phyloP scores from a whole-genome alignment of 768 basidiomycete species.

The Pleurotus eryngii region DNA sequence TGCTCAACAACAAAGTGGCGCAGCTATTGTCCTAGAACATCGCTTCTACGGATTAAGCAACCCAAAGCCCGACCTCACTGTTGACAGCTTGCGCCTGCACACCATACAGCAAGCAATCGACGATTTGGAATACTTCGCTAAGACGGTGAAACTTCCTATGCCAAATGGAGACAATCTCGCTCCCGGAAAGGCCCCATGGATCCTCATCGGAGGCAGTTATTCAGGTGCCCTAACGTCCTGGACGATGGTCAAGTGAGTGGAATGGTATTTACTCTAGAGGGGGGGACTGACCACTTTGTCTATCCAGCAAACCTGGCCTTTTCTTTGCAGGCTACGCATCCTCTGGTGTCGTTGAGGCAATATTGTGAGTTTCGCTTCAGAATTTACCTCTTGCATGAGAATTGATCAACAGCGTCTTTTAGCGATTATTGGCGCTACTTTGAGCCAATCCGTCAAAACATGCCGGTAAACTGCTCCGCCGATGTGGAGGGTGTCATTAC shows the following conservation, averaged over 20 bases:
- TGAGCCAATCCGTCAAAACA: slow-evolving; percentile 64
- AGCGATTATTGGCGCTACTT: slow-evolving; percentile 71
- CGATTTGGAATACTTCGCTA: slow-evolving; percentile 67
- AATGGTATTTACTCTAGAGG: neutral
- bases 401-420: neutral
- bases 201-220: slow-evolving; percentile 50
- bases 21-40: slow-evolving; percentile 64
- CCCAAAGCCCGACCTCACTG: slow-evolving; percentile 57
- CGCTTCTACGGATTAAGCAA: slow-evolving; percentile 78
- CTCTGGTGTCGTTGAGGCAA: slow-evolving; percentile 64
- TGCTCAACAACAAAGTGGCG: slow-evolving; percentile 63
- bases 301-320: slow-evolving; percentile 50
- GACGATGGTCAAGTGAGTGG: slow-evolving; percentile 63
- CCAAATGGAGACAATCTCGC: slow-evolving; percentile 58
- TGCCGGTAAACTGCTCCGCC: slow-evolving; percentile 72
- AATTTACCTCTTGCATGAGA: too few species aligned
- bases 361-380: slow-evolving; percentile 30
- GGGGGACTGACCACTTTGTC: neutral
- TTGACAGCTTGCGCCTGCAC: slow-evolving; percentile 52
- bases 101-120: slow-evolving; percentile 76
- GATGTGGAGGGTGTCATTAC: slow-evolving; percentile 64
- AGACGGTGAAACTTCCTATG: slow-evolving; percentile 65
- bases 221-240: slow-evolving; percentile 36
- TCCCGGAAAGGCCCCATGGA: slow-evolving; percentile 52
- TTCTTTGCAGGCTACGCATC: slow-evolving; percentile 68